phyloP scores from a whole-genome alignment of 176 grass and related monocot genomes.

The Oropetium thomaeum region DNA sequence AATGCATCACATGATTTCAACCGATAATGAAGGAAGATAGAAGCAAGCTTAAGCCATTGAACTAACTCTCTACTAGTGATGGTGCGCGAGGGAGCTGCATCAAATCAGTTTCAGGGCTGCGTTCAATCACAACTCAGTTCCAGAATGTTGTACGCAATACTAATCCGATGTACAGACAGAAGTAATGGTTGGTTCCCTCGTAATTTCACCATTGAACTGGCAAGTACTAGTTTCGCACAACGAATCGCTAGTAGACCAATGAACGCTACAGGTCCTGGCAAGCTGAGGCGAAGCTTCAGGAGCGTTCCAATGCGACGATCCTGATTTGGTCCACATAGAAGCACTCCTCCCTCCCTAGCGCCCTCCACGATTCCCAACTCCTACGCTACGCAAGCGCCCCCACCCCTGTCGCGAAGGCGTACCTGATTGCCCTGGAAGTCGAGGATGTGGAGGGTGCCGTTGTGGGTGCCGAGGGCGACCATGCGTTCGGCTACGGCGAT shows the following conservation, averaged over 20 bases:
- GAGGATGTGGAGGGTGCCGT: constrained; percentile 89
- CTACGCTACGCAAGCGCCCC: background rate
- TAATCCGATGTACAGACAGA: background rate
- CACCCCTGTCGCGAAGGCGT: background rate
- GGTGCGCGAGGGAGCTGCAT: background rate
- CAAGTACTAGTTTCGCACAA: constrained; percentile 13
- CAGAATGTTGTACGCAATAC: background rate
- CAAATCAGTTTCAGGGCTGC: background rate
- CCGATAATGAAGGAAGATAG: background rate
- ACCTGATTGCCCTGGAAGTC: constrained; percentile 99
- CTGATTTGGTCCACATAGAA: background rate
- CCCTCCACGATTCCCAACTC: constrained; percentile 19
- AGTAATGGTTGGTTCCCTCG: background rate
- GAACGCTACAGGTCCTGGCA: background rate
- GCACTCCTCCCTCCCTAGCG: background rate
- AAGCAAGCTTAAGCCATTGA: background rate
- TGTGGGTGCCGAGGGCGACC: constrained; percentile 89
- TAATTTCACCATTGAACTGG: background rate
- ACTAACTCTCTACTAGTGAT: background rate
- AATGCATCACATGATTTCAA: background rate
- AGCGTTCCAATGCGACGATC: constrained; percentile 17
- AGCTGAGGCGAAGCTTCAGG: background rate
- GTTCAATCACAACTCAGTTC: background rate
- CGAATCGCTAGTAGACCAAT: background rate
- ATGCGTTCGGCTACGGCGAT: constrained; percentile 90